Conservation (phyloP, 2,329 filamentous ascomycete genomes). For the Fusarium aywerte region DNA sequence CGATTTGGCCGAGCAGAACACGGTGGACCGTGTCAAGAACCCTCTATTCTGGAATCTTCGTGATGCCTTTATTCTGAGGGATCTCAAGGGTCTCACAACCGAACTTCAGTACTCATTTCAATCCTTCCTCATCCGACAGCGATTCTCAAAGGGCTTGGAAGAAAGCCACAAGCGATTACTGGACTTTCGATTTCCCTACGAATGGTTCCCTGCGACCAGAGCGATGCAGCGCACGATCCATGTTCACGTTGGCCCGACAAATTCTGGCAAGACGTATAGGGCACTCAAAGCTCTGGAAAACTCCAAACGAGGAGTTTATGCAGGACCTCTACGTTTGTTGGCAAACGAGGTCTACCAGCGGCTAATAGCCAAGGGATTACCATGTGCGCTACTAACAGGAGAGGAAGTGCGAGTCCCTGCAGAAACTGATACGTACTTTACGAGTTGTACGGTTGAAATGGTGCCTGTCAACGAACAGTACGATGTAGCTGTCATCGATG, state of each 20-base stretch:
- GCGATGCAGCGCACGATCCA: constrained; percentile 84
- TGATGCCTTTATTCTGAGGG: constrained; percentile 66
- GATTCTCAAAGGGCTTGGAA: constrained; percentile 66
- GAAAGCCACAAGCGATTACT: constrained; percentile 72
- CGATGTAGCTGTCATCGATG: constrained; percentile 95
- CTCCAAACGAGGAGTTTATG: constrained; percentile 83
- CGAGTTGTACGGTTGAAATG: constrained; percentile 96
- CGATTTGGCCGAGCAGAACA: constrained; percentile 54
- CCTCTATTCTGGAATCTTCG: constrained; percentile 68
- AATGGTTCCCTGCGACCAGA: constrained; percentile 91
- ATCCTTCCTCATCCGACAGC: constrained; percentile 67
- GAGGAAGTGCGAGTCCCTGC: constrained; percentile 83
- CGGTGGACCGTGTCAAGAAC: constrained; percentile 57
- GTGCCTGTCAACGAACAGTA: constrained; percentile 65
- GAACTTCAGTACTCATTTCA: constrained; percentile 77
- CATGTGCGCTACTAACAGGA: constrained; percentile 86
- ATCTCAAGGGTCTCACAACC: constrained; percentile 61
- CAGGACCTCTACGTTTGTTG: constrained; percentile 86
- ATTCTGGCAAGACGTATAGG: constrained; percentile 97
- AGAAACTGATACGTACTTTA: constrained; percentile 67
- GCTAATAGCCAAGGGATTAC: constrained; percentile 78
- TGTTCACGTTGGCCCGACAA: constrained; percentile 94
- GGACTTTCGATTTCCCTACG: constrained; percentile 88
- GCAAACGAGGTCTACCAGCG: constrained; percentile 96
- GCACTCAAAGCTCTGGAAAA: constrained; percentile 86